A percentile compares a stretch with the other conserved stretches of the same genome.
Conservation (phyloP, 2,329 filamentous ascomycete genomes). For the Cryoendolithus antarcticus region DNA sequence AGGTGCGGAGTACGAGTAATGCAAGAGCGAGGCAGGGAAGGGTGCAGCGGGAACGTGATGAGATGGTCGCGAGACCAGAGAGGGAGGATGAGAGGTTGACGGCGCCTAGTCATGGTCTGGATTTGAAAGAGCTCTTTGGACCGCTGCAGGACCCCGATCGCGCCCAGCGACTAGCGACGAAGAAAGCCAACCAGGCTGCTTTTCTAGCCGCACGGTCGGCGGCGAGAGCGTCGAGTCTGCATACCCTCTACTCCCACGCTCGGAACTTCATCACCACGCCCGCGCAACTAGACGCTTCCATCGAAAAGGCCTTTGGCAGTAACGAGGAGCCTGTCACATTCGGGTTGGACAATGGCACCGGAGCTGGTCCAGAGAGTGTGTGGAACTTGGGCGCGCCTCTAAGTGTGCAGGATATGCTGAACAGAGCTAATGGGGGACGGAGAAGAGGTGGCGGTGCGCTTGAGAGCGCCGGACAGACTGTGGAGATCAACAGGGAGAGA, state of each 20-base stretch:
- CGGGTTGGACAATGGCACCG: constrained; percentile 20
- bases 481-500: constrained; percentile 41
- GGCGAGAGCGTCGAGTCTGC: constrained; percentile 49
- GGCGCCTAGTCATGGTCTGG: constrained; percentile 44
- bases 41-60: constrained; percentile 40
- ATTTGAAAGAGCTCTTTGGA: constrained; percentile 21
- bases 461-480: constrained; percentile 22
- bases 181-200: constrained; percentile 12
- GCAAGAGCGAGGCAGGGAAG: constrained; percentile 30
- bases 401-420: constrained; percentile 37
- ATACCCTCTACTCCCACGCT: constrained; percentile 83
- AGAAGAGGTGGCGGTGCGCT: constrained; percentile 23
- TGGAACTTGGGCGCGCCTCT: constrained; percentile 39
- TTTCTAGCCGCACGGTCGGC: constrained; percentile 12
- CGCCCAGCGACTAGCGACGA: constrained; percentile 40
- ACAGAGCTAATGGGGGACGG: constrained; percentile 16
- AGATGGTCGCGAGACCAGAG: constrained; percentile 50
- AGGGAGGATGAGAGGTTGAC: constrained; percentile 68
- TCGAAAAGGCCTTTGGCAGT: constrained; percentile 65
- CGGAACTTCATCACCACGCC: constrained; percentile 77
- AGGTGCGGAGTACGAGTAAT: constrained; percentile 33
- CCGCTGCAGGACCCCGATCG: constrained; percentile 49
- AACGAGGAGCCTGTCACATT: constrained; percentile 31
- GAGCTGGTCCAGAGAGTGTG: constrained; percentile 26
- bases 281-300: constrained; percentile 57